Base-by-base conservation (phyloP, 768 basidiomycete genomes). In the Paxillus involutus region DNA sequence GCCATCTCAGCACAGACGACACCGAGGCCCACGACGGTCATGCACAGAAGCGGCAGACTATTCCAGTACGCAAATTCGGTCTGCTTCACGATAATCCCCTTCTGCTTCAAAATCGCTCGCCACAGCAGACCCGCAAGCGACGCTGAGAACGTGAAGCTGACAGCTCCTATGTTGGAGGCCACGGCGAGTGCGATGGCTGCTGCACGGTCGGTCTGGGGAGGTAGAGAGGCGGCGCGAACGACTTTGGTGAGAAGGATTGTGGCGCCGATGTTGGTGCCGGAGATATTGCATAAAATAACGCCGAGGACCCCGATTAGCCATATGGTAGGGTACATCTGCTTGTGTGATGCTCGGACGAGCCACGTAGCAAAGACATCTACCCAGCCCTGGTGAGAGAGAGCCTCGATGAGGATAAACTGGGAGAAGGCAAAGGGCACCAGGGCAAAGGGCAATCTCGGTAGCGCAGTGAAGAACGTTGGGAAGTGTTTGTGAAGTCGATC, bases 391-490 rank as follows among this genome's bases (percentile, higher is more conserved):
- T 84, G 78, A 12, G 84, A 78, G 6, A 98, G 79, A 0, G 80
- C 89, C 65, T 95, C 89, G 53, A 96, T 91, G 52, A 98, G 82
- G 59, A 98, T 92, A 73, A 98, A 98, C 71, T 95, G 93, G 1
- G 89, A 86, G 66, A 98, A 94, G 0, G 94, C 91, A 64, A 98
- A 98, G 0, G 92, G 92, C 14, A 97, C 75, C 7, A 97, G 82
- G 12, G 84, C 79, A 55, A 94, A 84, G 0, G 94, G 95, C 0
- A 95, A 76, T 17, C 86, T 81, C 0, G 83, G 79, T 19, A 86
- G 72, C 19, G 84, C 81, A 10, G 80, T 81, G 66, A 80, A 77
- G 56, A 88, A 76, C 1, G 89, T 94, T 0, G 92, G 93, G 67
- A 91, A 91, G 42, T 76, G 75, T 19, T 17, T 52, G 55, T 33